Evolutionary conservation across 2,329 filamentous ascomycete genomes (phyloP).

Genomic region (Xylariales sp.): DNA sequence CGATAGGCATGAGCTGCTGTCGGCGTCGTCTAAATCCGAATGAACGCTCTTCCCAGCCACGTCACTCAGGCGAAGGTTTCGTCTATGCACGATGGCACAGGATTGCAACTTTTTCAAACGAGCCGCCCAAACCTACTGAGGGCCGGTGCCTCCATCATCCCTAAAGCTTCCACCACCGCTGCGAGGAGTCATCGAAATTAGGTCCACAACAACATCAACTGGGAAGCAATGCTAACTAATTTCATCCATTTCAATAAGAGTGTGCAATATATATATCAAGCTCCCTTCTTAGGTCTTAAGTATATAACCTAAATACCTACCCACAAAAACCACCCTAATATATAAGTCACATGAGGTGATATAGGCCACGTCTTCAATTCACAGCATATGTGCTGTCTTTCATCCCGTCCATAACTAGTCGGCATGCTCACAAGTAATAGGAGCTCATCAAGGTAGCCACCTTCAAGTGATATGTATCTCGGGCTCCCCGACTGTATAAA

Average conservation of each 20-base stretch:
- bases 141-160: too few species aligned
- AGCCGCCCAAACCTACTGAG: not conserved
- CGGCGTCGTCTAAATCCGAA: not conserved
- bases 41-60: constrained; percentile 2
- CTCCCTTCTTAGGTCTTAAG: not conserved
- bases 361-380: not conserved
- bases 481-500: too few species aligned
- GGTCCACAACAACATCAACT: too few species aligned
- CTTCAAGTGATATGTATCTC: not conserved
- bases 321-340: not conserved
- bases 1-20: not conserved
- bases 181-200: too few species aligned
- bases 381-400: not conserved
- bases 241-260: too few species aligned
- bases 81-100: not conserved
- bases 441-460: not conserved
- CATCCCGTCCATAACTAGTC: not conserved
- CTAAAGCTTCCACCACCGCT: too few species aligned
- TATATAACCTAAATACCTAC: not conserved
- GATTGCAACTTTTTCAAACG: not conserved
- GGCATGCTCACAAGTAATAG: not conserved
- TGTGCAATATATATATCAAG: too few species aligned
- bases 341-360: not conserved
- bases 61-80: not conserved
- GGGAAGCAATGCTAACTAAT: too few species aligned